Evolutionary conservation across 192 early-diverging fungal species (phyloP).

Genomic region (Gaertneriomyces semiglobifer): DNA sequence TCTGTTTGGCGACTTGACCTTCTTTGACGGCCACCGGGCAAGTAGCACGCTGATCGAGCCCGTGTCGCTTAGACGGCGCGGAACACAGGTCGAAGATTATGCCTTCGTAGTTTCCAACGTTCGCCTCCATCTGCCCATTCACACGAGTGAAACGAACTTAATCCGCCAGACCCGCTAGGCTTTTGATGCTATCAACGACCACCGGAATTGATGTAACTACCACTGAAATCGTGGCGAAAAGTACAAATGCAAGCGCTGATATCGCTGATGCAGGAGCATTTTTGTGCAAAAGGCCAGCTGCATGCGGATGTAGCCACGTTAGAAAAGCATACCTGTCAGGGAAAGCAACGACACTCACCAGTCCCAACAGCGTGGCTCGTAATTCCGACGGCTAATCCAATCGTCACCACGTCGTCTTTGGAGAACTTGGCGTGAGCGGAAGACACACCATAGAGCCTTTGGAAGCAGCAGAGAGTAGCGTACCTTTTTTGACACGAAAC

Average conservation of each 20-base stretch:
- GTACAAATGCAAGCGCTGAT: conserved; percentile 13
- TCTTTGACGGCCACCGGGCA: too few relatives aligned
- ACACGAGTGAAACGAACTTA: too few relatives aligned
- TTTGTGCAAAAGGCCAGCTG: neutral
- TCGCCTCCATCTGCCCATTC: too few relatives aligned
- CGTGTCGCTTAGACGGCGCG: too few relatives aligned
- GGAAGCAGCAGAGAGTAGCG: neutral
- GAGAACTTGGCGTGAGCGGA: neutral
- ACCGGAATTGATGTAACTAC: conserved; percentile 12
- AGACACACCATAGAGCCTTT: neutral
- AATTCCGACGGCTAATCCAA: conserved; percentile 13
- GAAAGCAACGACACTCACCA: neutral
- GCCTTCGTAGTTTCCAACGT: too few relatives aligned
- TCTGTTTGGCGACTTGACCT: too few relatives aligned
- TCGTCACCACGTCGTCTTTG: neutral
- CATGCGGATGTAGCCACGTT: neutral
- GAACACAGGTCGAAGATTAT: too few relatives aligned
- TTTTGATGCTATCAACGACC: neutral
- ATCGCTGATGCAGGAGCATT: conserved; percentile 15
- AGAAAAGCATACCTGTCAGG: neutral
- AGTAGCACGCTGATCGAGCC: too few relatives aligned
- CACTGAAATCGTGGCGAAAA: conserved; percentile 16
- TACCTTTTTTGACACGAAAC: neutral
- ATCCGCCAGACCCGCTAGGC: neutral
- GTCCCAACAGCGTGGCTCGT: conserved; percentile 21